These are phyloP conservation scores for Arxiozyma bovina DNA, from an alignment of 1,139 yeast species.

Conservation along the genomic window DNA sequence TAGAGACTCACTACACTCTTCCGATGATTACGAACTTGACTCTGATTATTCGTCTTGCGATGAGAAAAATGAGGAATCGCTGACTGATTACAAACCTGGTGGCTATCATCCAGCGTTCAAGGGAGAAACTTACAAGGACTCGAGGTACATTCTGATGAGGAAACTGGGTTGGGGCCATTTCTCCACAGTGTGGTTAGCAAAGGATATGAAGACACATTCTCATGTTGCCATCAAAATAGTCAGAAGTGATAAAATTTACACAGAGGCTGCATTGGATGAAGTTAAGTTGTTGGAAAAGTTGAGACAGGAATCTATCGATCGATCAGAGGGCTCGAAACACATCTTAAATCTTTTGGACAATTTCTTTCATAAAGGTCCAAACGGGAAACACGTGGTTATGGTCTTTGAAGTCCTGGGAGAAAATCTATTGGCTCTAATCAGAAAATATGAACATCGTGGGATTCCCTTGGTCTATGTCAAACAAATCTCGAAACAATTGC, in stretches of 20 bases:
- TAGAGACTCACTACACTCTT: neutral
- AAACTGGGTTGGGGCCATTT: constrained; percentile 81
- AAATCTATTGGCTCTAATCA: constrained; percentile 55
- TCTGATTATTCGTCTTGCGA: constrained; percentile 31
- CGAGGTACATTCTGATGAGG: constrained; percentile 51
- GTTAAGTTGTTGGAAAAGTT: constrained; percentile 40
- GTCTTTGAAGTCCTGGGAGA: constrained; percentile 79
- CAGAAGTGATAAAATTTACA: constrained; percentile 59
- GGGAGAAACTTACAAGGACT: constrained; percentile 58
- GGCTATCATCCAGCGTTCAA: constrained; percentile 74
- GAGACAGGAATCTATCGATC: constrained; percentile 17
- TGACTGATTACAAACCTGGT: constrained; percentile 59
- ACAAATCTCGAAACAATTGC: constrained; percentile 60
- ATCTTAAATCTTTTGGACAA: constrained; percentile 58
- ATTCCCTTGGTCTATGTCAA: constrained; percentile 64
- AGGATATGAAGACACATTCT: constrained; percentile 38
- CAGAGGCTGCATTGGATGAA: constrained; percentile 73
- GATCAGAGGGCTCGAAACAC: constrained; percentile 48
- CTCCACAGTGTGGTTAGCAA: constrained; percentile 72
- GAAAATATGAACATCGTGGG: constrained; percentile 58
- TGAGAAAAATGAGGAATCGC: constrained; percentile 53
- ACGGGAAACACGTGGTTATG: constrained; percentile 72
- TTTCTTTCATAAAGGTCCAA: constrained; percentile 61
- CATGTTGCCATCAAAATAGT: constrained; percentile 77
- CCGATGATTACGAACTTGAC: constrained; percentile 16